Evolutionary conservation across 495 filamentous ascomycete species (phyloP).

Genomic region (Thermothielavioides terrestris): DNA sequence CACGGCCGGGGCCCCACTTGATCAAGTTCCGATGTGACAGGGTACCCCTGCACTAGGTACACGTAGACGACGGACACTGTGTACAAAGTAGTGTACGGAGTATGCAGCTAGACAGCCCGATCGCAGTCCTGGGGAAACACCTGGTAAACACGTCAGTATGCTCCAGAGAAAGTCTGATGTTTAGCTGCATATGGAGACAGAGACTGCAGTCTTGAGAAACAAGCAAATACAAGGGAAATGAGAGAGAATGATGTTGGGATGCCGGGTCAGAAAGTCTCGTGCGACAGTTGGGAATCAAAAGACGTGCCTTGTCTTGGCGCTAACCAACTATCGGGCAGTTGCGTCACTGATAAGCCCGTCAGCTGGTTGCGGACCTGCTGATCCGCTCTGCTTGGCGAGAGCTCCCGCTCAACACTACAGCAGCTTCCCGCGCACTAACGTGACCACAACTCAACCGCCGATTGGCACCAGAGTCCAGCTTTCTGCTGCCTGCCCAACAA

Average conservation of each 20-base stretch:
- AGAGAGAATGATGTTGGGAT: no score
- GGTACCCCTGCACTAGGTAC: not conserved
- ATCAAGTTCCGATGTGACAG: constrained; percentile 5
- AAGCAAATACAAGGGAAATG: no score
- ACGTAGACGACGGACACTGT: no score
- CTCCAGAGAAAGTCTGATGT: no score
- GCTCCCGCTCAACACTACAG: not conserved
- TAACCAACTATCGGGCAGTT: constrained; percentile 25
- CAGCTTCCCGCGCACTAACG: not conserved
- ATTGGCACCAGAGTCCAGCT: not conserved
- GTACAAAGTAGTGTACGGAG: no score
- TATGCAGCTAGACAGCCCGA: no score
- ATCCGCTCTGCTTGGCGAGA: constrained; percentile 12
- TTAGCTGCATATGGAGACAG: no score
- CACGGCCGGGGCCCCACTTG: constrained; percentile 10
- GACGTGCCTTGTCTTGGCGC: not conserved
- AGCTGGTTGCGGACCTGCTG: constrained; percentile 18
- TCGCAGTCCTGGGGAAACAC: no score
- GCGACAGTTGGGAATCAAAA: no score
- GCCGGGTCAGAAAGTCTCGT: no score
- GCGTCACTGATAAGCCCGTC: constrained; percentile 30
- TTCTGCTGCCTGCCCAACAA: not conserved
- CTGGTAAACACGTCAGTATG: no score
- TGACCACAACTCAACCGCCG: not conserved
- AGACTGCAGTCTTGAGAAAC: no score